phyloP scores from a whole-genome alignment of 106 monocot species.

The Dactylorhiza incarnata region DNA sequence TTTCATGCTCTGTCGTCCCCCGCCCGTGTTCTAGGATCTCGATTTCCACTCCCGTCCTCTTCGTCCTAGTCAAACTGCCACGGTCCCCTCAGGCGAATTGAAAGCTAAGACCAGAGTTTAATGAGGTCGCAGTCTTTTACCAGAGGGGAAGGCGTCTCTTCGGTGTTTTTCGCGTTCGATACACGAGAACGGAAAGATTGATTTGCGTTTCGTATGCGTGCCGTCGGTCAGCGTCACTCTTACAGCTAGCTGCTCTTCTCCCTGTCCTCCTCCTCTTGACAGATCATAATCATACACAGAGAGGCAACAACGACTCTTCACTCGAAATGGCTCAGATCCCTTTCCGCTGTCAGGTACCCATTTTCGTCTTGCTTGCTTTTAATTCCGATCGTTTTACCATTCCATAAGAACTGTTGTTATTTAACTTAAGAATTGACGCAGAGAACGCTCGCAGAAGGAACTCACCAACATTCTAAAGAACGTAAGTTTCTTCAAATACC shows the following conservation, averaged over 20 bases:
- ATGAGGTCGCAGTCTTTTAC: background rate
- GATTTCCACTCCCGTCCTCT: too few species aligned
- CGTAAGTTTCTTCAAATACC: slow-evolving; percentile 18
- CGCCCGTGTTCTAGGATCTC: too few species aligned
- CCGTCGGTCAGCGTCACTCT: background rate
- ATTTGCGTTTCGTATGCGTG: background rate
- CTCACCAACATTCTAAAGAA: slow-evolving; percentile 76
- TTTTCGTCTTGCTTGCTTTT: background rate
- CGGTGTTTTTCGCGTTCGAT: too few species aligned
- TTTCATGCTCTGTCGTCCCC: too few species aligned
- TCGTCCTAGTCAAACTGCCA: too few species aligned
- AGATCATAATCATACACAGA: background rate
- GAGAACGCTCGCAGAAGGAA: slow-evolving; percentile 91
- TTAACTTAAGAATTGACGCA: slow-evolving; percentile 15
- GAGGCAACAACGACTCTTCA: background rate
- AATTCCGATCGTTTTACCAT: slow-evolving; percentile 3
- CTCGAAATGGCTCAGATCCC: slow-evolving; percentile 83
- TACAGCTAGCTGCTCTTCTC: too few species aligned
- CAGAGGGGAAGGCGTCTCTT: background rate
- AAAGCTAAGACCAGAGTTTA: too few species aligned
- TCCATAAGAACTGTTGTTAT: background rate
- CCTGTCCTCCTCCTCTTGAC: background rate
- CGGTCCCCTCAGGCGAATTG: too few species aligned
- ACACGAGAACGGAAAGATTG: too few species aligned
- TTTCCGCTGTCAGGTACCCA: slow-evolving; percentile 59